Base-by-base conservation (phyloP, 441 rosid species). In the Gossypium davidsonii region DNA sequence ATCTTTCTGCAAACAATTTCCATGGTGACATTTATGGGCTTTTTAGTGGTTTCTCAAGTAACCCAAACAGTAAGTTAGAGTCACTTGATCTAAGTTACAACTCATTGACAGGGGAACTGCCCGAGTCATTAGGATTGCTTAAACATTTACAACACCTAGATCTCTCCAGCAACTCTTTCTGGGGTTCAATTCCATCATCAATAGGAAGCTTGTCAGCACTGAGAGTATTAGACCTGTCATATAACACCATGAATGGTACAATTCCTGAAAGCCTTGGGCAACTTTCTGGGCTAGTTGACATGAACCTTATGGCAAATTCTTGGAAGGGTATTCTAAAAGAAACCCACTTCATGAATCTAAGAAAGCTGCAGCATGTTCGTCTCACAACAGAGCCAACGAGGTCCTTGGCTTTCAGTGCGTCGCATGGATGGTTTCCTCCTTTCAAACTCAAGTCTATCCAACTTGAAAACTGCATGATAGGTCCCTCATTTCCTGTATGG, bases 401-500 rank as follows among this genome's bases (percentile, higher is more conserved):
- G 34, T 46, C 78, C 58, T 71, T 81, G 25, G 65, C 57, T 21
- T 74, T 85, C 77, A 53, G 82, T 31, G 71, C 79, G 21, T 37
- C 78, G 15, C 2, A 31, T 25, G 26, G 75, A 4, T 87, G 87
- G 87, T 55, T 78, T 74, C 86, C 87, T 52, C 78, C 80, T 26
- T 84, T 82, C 73, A 74, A 72, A 67, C 89, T 85, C 15, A 71
- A 59, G 67, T 57, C 70, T 58, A 71, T 85, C 74, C 77, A 75
- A 12, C 60, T 86, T 21, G 64, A 77, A 12, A 82, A 83, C 67
- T 83, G 85, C 78, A 63, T 28, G 20, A 74, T 78, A 0, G 84
- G 84, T 65, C 86, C 87, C 34, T 39, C 15, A 3, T 85, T 87
- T 74, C 85, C 86, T 0, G 7, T 66, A 67, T 87, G 89, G 90